Base-by-base conservation (phyloP, 2,329 filamentous ascomycete genomes). In the Trichothecium roseum region DNA sequence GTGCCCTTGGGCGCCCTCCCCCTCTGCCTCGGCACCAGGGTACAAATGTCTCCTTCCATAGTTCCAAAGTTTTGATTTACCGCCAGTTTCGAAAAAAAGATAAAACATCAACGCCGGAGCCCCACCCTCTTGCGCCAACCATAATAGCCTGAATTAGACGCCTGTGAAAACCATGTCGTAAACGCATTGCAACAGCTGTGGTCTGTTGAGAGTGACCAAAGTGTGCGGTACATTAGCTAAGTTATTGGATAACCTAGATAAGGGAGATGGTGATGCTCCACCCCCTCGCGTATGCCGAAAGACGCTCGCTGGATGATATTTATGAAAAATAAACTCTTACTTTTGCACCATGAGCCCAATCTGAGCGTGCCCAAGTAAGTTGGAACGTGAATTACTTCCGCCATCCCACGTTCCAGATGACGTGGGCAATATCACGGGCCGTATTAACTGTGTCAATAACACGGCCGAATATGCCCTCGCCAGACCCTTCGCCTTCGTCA, bases 381-480 rank as follows among this genome's bases (percentile, higher is more conserved):
- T 10, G 6, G 40, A 52, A 39, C 9, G 38, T 42, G 18, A 28
- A 36, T 64, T 52, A 75, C 46, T 66, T 69, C 54, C 71, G 69
- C 74, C 74, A 78, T 32, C 74, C 74, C 41, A 79, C 78, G 52
- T 82, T 82, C 78, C 77, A 81, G 45, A 82, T 78, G 45, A 82
- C 77, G 55, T 81, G 73, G 39, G 74, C 74, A 47, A 82, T 82
- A 50, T 82, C 78, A 48, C 76, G 73, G 45, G 76, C 78, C 34
- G 78, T 81, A 59, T 81, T 81, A 57, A 81, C 74, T 49, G 84
- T 89, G 60, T 93, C 84, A 53, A 88, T 77, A 34, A 93, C 78
- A 48, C 80, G 78, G 41, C 84, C 82, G 51, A 93, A 73, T 37
- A 93, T 68, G 32, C 81, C 81, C 35, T 70, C 66, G 49, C 64